Conservation (phyloP, 352 stramenopile species). For the Phytophthora hybrid region DNA sequence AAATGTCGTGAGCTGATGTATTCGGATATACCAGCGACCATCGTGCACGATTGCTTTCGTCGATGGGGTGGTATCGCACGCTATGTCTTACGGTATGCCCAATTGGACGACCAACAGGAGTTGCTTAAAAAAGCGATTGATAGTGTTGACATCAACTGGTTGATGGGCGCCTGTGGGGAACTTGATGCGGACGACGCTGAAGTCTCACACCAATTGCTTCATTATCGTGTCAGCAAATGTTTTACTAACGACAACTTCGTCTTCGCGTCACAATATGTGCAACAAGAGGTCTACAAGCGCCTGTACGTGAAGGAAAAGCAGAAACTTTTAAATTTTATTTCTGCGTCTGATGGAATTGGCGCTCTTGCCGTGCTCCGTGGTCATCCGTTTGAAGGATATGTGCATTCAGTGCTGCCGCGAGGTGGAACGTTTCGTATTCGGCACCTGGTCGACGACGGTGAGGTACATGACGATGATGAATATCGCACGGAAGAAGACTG, state of each 20-base stretch:
- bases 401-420: constrained; percentile 5
- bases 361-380: constrained; percentile 7
- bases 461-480: not conserved
- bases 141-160: constrained; percentile 16
- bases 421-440: constrained; percentile 6
- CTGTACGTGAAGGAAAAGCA: constrained; percentile 8
- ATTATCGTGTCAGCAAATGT: constrained; percentile 20
- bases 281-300: constrained; percentile 16
- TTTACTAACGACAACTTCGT: constrained; percentile 9
- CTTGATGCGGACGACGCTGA: constrained; percentile 11
- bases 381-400: constrained; percentile 3
- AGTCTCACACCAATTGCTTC: constrained; percentile 19
- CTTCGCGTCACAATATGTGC: constrained; percentile 20
- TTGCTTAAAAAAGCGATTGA: constrained; percentile 13
- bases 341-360: constrained; percentile 1
- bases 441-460: not conserved
- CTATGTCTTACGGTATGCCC: constrained; percentile 3
- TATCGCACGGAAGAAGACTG: not conserved
- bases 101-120: not conserved
- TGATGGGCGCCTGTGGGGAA: constrained; percentile 14
- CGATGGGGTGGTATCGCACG: constrained; percentile 4
- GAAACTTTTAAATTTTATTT: constrained; percentile 7
- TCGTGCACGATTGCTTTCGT: constrained; percentile 1
- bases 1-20: constrained; percentile 2
- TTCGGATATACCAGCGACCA: not conserved